Evolutionary conservation across 2,329 filamentous ascomycete species (phyloP).

Genomic region (Penicillium sclerotigenum): DNA sequence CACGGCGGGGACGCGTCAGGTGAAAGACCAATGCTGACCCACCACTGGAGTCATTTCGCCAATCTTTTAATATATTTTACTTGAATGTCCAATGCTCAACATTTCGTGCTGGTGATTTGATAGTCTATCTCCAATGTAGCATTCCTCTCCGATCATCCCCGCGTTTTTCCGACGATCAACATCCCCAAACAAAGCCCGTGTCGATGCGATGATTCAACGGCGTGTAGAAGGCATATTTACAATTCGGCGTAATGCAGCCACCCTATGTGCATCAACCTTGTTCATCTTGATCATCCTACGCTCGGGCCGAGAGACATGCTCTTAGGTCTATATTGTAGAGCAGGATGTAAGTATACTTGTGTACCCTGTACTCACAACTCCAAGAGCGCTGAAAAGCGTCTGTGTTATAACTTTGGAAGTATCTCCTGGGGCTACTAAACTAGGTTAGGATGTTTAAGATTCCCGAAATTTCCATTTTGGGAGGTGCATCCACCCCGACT

Average conservation of each 20-base stretch:
- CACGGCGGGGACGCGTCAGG: conserved; percentile 1
- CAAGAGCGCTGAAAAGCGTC: not conserved
- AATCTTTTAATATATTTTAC: not conserved
- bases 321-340: not conserved
- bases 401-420: not conserved
- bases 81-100: not conserved
- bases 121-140: not conserved
- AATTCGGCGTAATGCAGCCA: conserved; percentile 1
- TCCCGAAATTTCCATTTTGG: not conserved
- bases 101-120: not conserved
- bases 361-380: not conserved
- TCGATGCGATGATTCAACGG: not conserved
- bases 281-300: not conserved
- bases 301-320: not conserved
- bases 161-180: not conserved
- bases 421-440: not conserved
- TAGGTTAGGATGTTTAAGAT: not conserved
- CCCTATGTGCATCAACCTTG: not conserved
- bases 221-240: not conserved
- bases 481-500: not conserved
- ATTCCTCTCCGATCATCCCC: not conserved
- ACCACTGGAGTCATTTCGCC: not conserved
- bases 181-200: not conserved
- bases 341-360: not conserved
- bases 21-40: not conserved